Evolutionary conservation across 495 filamentous ascomycete genomes (phyloP).

Genomic region (Durotheca rogersii): DNA sequence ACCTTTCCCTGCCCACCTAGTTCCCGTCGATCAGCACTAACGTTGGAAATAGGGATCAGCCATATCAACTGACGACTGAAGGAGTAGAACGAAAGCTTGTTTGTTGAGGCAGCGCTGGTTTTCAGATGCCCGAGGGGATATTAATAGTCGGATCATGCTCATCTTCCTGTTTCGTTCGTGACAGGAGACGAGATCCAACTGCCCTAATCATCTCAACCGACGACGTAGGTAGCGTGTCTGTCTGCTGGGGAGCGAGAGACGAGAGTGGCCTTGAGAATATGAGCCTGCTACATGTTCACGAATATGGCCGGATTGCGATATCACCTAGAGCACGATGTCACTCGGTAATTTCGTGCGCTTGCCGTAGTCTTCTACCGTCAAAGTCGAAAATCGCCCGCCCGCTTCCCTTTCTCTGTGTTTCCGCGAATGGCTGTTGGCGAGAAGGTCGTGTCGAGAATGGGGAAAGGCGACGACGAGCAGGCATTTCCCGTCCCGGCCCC

Average conservation of each 20-base stretch:
- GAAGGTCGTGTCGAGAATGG: constrained; percentile 8
- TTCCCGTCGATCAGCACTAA: constrained; percentile 24
- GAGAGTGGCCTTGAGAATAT: too few relatives aligned
- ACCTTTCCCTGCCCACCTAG: constrained; percentile 7
- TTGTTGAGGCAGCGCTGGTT: constrained; percentile 8
- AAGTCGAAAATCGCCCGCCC: neutral
- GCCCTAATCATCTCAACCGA: neutral
- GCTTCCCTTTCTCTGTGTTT: neutral
- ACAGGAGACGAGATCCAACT: neutral
- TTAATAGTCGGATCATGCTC: constrained; percentile 21
- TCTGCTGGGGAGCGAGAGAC: too few relatives aligned
- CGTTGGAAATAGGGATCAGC: constrained; percentile 24
- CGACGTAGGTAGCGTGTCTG: too few relatives aligned
- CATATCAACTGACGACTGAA: constrained; percentile 9
- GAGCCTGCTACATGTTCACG: too few relatives aligned
- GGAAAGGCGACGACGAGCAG: neutral
- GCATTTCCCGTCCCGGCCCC: neutral
- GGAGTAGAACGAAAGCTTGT: constrained; percentile 3
- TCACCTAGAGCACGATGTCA: constrained; percentile 2
- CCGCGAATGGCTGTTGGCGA: neutral
- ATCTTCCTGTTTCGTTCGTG: neutral
- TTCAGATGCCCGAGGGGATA: constrained; percentile 1
- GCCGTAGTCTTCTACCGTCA: neutral
- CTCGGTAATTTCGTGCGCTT: constrained; percentile 13
- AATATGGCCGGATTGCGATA: too few relatives aligned